Conservation (phyloP, 148 eudicot species). For the Fallopia convolvulus region DNA sequence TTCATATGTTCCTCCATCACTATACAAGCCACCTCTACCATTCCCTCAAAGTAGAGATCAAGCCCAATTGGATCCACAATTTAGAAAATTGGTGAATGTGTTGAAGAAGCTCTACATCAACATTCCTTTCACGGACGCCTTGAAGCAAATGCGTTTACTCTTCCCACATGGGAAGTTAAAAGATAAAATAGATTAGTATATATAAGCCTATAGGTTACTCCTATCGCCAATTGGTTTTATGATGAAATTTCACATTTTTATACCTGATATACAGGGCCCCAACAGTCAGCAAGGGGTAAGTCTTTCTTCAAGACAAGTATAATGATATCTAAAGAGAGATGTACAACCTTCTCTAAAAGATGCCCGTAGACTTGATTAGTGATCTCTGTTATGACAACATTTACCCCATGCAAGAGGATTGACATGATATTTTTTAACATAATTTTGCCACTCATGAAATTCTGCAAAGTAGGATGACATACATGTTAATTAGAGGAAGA, state of each 20-base stretch:
- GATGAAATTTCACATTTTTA: neutral
- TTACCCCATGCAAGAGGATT: slow-evolving; percentile 81
- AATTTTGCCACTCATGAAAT: slow-evolving; percentile 95
- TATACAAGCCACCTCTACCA: no score
- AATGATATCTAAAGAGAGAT: slow-evolving; percentile 67
- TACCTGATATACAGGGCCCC: slow-evolving; percentile 98
- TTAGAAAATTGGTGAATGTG: no score
- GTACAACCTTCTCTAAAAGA: slow-evolving; percentile 75
- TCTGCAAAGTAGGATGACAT: slow-evolving; percentile 34
- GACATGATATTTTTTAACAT: slow-evolving; percentile 80
- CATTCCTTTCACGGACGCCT: no score
- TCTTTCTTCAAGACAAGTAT: slow-evolving; percentile 81
- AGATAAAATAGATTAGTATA: no score
- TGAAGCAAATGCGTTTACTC: no score
- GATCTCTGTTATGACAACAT: slow-evolving; percentile 59
- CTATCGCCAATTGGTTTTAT: no score
- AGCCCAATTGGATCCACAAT: no score
- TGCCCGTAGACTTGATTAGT: slow-evolving; percentile 68
- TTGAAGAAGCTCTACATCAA: no score
- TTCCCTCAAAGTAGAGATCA: no score
- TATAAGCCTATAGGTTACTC: no score
- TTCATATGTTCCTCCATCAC: no score
- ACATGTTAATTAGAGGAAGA: neutral
- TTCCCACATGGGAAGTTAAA: no score
- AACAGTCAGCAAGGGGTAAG: slow-evolving; percentile 60